phyloP scores from a whole-genome alignment of 1,284 basidiomycete genomes.

The Cryptococcus sp. region DNA sequence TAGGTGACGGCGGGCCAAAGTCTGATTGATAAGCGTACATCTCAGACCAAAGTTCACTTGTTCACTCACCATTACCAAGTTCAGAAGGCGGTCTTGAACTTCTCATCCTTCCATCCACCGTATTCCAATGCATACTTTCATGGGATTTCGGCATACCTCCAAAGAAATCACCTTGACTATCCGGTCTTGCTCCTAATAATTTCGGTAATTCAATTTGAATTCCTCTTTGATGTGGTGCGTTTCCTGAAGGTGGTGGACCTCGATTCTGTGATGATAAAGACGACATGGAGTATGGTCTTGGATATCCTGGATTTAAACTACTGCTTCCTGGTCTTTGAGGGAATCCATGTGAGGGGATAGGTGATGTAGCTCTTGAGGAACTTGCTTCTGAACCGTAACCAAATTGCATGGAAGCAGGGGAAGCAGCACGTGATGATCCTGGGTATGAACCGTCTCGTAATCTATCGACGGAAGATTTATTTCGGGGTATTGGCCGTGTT shows the following conservation, averaged over 20 bases:
- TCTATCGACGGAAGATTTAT: conserved; percentile 23
- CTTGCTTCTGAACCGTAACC: conserved; percentile 10
- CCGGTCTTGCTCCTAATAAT: conserved; percentile 20
- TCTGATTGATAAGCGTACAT: not conserved
- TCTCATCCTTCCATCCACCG: conserved; percentile 1
- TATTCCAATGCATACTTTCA: conserved; percentile 1
- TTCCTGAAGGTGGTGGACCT: conserved; percentile 1
- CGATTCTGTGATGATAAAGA: not conserved
- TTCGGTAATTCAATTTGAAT: conserved; percentile 33
- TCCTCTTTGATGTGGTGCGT: conserved; percentile 33
- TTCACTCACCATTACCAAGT: not conserved
- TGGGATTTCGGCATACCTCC: not conserved
- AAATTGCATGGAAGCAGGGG: conserved; percentile 15
- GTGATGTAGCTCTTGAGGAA: conserved; percentile 20
- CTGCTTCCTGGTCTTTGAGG: not conserved
- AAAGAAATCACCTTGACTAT: conserved; percentile 22
- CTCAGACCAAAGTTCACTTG: not conserved
- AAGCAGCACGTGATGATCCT: conserved; percentile 15
- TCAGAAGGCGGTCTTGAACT: not conserved
- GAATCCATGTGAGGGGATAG: conserved; percentile 16
- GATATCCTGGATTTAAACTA: not conserved
- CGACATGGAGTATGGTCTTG: conserved; percentile 2
- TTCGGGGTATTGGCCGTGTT: conserved; percentile 1
- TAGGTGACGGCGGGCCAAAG: conserved; percentile 3
- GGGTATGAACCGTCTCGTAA: conserved; percentile 13